Percentiles rank a stretch among this genome's conserved stretches.
phyloP scores from a whole-genome alignment of 164 flowering plant species.

The Euptelea pleiosperma region DNA sequence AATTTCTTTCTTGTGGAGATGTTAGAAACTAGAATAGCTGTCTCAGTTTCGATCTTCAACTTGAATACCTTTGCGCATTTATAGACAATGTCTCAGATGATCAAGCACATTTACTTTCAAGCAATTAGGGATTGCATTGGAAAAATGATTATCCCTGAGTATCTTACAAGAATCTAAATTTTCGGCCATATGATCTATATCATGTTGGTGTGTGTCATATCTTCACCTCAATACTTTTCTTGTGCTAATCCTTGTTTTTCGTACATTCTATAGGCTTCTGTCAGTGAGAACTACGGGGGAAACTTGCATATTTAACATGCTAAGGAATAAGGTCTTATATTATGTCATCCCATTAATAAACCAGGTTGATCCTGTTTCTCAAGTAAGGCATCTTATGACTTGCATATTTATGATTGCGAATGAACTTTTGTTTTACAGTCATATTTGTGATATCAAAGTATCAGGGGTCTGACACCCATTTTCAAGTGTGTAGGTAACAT shows the following conservation, averaged over 20 bases:
- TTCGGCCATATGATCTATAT: background rate
- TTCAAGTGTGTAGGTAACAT: too few species aligned
- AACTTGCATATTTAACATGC: conserved; percentile 31
- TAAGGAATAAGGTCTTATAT: conserved; percentile 2
- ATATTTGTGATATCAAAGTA: too few species aligned
- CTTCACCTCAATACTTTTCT: background rate
- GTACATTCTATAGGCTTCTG: conserved; percentile 40
- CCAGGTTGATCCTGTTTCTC: background rate
- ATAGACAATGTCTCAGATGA: background rate
- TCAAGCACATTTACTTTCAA: background rate
- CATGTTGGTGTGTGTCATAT: background rate
- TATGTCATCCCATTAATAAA: background rate
- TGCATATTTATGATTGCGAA: background rate
- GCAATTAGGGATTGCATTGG: background rate
- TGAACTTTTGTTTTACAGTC: too few species aligned
- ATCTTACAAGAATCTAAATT: background rate
- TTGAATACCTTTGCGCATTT: background rate
- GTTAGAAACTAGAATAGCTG: background rate
- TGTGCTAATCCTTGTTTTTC: background rate
- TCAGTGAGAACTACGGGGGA: conserved; percentile 75
- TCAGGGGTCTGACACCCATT: too few species aligned
- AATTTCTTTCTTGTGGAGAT: background rate
- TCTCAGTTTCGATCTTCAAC: background rate
- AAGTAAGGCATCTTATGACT: conserved; percentile 1
- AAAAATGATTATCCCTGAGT: background rate